Evolutionary conservation across 2,329 filamentous ascomycete species (phyloP).

Genomic region (Xylariaceae sp.): DNA sequence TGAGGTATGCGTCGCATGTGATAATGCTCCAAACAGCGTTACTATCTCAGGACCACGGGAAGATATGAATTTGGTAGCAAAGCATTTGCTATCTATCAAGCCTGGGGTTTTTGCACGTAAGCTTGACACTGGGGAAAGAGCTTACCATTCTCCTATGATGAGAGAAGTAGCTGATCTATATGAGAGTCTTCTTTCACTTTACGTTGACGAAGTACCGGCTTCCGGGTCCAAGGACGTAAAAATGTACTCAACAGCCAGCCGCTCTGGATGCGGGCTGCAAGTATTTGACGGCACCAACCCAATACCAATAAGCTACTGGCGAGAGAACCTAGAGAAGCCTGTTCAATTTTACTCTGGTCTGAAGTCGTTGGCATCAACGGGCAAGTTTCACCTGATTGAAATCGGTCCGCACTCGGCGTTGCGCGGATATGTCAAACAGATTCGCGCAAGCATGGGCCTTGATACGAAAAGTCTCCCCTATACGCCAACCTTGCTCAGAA

Average conservation of each 20-base stretch:
- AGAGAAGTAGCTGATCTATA: neutral
- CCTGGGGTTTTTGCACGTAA: constrained; percentile 17
- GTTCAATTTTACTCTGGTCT: constrained; percentile 10
- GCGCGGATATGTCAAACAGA: constrained; percentile 6
- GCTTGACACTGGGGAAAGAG: constrained; percentile 18
- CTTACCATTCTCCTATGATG: constrained; percentile 29
- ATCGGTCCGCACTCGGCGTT: constrained; percentile 11
- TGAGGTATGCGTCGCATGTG: constrained; percentile 5
- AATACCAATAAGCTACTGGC: constrained; percentile 8
- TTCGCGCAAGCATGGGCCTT: too few relatives aligned
- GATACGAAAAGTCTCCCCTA: too few relatives aligned
- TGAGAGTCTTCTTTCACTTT: neutral
- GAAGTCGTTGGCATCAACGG: constrained; percentile 1
- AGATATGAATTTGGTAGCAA: too few relatives aligned
- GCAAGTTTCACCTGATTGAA: neutral
- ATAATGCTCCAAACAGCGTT: constrained; percentile 24
- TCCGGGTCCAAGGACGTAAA: too few relatives aligned
- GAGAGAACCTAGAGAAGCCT: constrained; percentile 11
- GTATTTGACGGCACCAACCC: too few relatives aligned
- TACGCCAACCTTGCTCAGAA: too few relatives aligned
- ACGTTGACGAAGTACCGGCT: too few relatives aligned
- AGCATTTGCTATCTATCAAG: too few relatives aligned
- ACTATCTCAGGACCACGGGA: constrained; percentile 19
- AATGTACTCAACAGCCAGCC: too few relatives aligned
- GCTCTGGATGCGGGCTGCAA: too few relatives aligned